Percentiles rank a stretch among this genome's conserved stretches.
These are phyloP conservation scores for Peronospora belbahrii DNA, from an alignment of 352 stramenopile species.

Conservation along the genomic window DNA sequence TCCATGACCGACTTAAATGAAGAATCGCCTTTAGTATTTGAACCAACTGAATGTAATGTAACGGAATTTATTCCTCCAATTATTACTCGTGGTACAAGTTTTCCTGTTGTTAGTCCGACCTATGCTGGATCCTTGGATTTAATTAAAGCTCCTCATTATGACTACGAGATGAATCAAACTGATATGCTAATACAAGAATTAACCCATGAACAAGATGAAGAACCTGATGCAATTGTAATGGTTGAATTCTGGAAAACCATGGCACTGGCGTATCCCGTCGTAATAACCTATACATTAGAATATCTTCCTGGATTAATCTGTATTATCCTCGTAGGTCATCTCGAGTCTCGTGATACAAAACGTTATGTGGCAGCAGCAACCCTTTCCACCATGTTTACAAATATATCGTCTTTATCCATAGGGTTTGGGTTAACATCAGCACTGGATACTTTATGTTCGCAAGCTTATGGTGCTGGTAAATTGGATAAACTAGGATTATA, in stretches of 20 bases:
- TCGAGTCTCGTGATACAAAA: slow-evolving; percentile 51
- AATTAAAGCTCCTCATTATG: slow-evolving; percentile 31
- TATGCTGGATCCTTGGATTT: slow-evolving; percentile 33
- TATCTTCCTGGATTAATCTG: slow-evolving; percentile 50
- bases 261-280: slow-evolving; percentile 37
- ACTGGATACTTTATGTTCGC: slow-evolving; percentile 75
- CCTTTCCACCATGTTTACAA: slow-evolving; percentile 67
- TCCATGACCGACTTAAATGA: no score
- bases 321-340: slow-evolving; percentile 51
- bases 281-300: slow-evolving; percentile 47
- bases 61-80: slow-evolving; percentile 26
- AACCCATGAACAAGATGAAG: slow-evolving; percentile 22
- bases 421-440: slow-evolving; percentile 66
- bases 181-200: slow-evolving; percentile 16
- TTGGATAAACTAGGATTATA: slow-evolving; percentile 70
- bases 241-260: slow-evolving; percentile 41
- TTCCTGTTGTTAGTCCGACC: slow-evolving; percentile 41
- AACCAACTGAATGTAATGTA: slow-evolving; percentile 11
- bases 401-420: slow-evolving; percentile 62
- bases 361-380: slow-evolving; percentile 53
- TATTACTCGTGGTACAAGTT: slow-evolving; percentile 45
- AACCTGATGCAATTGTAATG: slow-evolving; percentile 34
- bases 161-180: slow-evolving; percentile 27
- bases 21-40: slow-evolving; percentile 1
- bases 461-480: slow-evolving; percentile 57